Base-by-base conservation (phyloP, 139 green algal genomes). In the Micractinium conductrix region DNA sequence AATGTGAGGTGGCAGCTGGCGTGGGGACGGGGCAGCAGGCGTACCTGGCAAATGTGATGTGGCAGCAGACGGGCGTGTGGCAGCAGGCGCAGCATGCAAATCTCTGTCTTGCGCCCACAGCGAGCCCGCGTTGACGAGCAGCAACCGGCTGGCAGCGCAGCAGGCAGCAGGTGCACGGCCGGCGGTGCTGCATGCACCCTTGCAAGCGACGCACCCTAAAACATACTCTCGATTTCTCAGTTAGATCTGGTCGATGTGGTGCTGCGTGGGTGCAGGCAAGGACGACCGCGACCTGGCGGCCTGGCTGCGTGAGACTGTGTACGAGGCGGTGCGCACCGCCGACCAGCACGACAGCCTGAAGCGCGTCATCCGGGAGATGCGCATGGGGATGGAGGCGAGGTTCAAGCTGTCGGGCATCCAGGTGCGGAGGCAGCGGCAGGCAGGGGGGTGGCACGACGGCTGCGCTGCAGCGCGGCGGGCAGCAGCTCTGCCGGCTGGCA, bases 321-420 rank as follows among this genome's bases (percentile, higher is more conserved):
- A 81, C 37, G 91, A 97, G 70, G 95, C 94, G 12, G 90, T 95
- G 28, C 81, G 85, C 21, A 92, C 92, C 26, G 92, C 94, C 12
- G 91, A 95, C 74, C 86, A 95, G 85, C 93, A 97, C 71, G 93
- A 96, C 73, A 67, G 84, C 12, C 78, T 96, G 12, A 94, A 95
- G 74, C 87, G 86, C 75, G 89, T 88, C 26, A 92, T 97, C 38
- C 85, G 90, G 1, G 89, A 90, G 38, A 72, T 93, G 30, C 82
- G 90, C 0, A 86, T 88, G 28, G 79, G 75, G 22, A 74, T 97
- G 37, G 92, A 96, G 88, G 78, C 92, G 67, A 88, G 87, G 55
- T 96, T 93, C 73, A 74, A 78, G 33, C 90, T 97, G n/a, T 81
- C 87, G 28, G 86, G 85, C 10, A 74, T 98, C 38, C 91, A 95